These are phyloP conservation scores for Sabuloglossum arenarium DNA, from an alignment of 495 filamentous ascomycete genomes.

Conservation along the genomic window DNA sequence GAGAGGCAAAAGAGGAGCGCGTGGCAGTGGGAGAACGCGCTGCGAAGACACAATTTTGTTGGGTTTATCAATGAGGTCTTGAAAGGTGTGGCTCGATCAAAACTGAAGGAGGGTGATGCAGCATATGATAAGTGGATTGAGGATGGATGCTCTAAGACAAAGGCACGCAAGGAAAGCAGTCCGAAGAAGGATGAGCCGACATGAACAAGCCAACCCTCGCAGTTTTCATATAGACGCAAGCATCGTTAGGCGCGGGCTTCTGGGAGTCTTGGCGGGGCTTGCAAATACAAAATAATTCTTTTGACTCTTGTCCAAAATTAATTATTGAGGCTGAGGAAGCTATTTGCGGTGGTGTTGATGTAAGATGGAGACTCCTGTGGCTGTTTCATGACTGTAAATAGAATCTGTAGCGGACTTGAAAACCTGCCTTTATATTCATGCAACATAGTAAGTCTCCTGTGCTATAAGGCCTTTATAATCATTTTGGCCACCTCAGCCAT, in stretches of 20 bases:
- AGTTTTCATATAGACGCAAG: too few species aligned
- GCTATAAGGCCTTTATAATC: not conserved
- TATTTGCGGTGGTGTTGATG: too few species aligned
- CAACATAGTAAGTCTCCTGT: not conserved
- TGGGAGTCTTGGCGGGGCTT: too few species aligned
- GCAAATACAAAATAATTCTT: too few species aligned
- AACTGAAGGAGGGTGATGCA: slow-evolving; percentile 36
- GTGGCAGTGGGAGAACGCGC: slow-evolving; percentile 92
- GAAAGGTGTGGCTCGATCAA: slow-evolving; percentile 57
- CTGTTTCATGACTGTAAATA: not conserved
- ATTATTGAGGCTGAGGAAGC: not conserved
- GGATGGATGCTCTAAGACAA: slow-evolving; percentile 48
- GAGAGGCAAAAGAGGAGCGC: slow-evolving; percentile 69
- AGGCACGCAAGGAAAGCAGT: slow-evolving; percentile 37
- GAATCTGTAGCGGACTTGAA: not conserved
- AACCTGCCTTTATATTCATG: not conserved
- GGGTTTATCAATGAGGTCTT: slow-evolving; percentile 84
- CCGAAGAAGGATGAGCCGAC: slow-evolving; percentile 19
- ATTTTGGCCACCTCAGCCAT: not conserved
- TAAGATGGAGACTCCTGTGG: not conserved
- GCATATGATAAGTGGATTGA: slow-evolving; percentile 65
- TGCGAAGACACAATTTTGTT: slow-evolving; percentile 87
- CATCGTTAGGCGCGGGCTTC: not conserved
- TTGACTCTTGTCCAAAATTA: not conserved
- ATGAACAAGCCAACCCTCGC: too few species aligned